Conservation (phyloP, 768 basidiomycete genomes). For the Tulasnella sp. region DNA sequence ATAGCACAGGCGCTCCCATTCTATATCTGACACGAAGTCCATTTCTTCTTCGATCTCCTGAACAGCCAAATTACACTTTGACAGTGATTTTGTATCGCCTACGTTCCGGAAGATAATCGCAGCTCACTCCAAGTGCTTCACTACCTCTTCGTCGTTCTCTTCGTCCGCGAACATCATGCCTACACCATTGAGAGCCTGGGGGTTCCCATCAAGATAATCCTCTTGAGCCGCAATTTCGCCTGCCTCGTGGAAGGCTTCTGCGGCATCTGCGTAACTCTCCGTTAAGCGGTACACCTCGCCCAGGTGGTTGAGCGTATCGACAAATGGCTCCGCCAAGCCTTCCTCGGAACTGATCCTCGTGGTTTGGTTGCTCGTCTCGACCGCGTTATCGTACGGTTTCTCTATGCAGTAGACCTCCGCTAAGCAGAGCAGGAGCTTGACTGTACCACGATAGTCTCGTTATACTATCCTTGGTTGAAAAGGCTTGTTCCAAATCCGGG, state of each 20-base stretch:
- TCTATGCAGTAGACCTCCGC: neutral
- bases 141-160: neutral
- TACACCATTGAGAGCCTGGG: neutral
- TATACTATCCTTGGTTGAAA: too few species aligned
- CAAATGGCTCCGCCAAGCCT: neutral
- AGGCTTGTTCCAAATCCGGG: too few species aligned
- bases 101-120: neutral
- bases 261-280: neutral
- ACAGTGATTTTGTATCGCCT: neutral
- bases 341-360: neutral
- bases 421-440: neutral
- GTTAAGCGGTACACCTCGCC: neutral
- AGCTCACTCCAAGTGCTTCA: neutral
- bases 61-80: neutral
- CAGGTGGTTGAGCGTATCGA: neutral
- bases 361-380: neutral
- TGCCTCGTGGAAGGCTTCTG: neutral
- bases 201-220: neutral
- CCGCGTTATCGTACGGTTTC: neutral
- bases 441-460: neutral
- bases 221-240: neutral
- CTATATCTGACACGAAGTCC: neutral
- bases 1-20: neutral
- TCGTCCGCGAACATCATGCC: neutral
- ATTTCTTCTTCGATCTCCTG: neutral